Evolutionary conservation across 148 eudicot genomes (phyloP), one percentile per base, ranked within the genome.

Genomic region (Rhododendron molle): DNA sequence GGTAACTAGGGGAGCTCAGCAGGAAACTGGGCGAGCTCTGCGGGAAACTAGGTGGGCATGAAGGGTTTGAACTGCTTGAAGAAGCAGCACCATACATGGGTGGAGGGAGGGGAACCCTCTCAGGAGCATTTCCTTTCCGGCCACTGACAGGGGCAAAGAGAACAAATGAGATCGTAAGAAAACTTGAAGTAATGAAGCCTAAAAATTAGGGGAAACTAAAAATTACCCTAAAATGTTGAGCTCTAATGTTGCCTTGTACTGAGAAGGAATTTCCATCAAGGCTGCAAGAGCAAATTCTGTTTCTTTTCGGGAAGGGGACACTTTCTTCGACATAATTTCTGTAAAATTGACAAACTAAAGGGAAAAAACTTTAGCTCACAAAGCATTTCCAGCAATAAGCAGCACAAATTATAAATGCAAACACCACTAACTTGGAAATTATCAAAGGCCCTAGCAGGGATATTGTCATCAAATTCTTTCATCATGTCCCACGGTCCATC

Each of bases 401-500:
- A 46, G 73, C 71, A 80, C 3, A 78, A 74, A 83, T 12, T 50
- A 5, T 73, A 71, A 18, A 32, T 7, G 13, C 21, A 28, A 86
- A 74, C 28, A 85, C 34, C 50, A 65, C 89, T 82, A 85, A 92
- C 99, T 97, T 97, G 99, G 87, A 97, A 97, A 90, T 97, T 97
- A 87, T 97, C 99, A 44, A 97, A 97, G 85, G 91, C 95, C 30
- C 99, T 91, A 36, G 98, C 92, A 83, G 98, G 98, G 76, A 97
- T 95, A 81, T 97, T 97, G 89, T 95, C 99, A 81, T 95, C 99
- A 84, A 97, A 97, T 85, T 97, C 98, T 89, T 87, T 92, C 99
- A 97, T 97, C 96, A 89, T 95, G 88, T 97, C 99, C 99, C 98
- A 97, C 10, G 99, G 98, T 30, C 99, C 99, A 91, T 97, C 99